Conservation (phyloP, 129 eudicot species). For the Saposhnikovia divaricata region DNA sequence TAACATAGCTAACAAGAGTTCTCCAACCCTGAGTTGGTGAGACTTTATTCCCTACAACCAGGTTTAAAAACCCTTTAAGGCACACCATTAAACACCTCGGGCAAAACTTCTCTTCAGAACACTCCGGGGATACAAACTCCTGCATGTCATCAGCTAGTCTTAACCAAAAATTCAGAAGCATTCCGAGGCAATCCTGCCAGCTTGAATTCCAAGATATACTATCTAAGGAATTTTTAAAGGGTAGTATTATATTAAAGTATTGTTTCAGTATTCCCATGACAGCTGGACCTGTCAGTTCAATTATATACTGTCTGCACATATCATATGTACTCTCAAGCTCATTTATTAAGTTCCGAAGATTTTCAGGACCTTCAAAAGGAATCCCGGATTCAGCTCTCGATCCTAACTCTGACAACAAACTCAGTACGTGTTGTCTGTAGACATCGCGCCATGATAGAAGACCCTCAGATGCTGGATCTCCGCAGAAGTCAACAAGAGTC, state of each 20-base stretch:
- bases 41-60: conserved; percentile 46
- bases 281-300: conserved; percentile 37
- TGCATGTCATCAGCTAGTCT: conserved; percentile 50
- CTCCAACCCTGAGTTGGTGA: conserved; percentile 65
- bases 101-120: conserved; percentile 35
- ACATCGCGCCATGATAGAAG: conserved; percentile 63
- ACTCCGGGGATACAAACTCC: conserved; percentile 24
- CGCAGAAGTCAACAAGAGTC: conserved; percentile 36
- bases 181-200: conserved; percentile 61
- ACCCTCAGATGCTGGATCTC: conserved; percentile 37
- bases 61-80: conserved; percentile 43
- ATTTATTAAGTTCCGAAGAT: conserved; percentile 39
- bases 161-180: conserved; percentile 65
- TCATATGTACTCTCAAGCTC: conserved; percentile 65
- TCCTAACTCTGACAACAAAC: conserved; percentile 45
- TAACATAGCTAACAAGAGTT: conserved; percentile 35
- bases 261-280: conserved; percentile 42
- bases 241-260: conserved; percentile 53
- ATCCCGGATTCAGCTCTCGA: conserved; percentile 37
- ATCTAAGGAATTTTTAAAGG: conserved; percentile 23
- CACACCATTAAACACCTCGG: conserved; percentile 40
- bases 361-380: conserved; percentile 48
- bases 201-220: conserved; percentile 29
- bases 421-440: conserved; percentile 51
- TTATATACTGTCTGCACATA: conserved; percentile 47